These are phyloP conservation scores for Picea sitchensis DNA, from an alignment of 75 land plant genomes.

Conservation along the genomic window DNA sequence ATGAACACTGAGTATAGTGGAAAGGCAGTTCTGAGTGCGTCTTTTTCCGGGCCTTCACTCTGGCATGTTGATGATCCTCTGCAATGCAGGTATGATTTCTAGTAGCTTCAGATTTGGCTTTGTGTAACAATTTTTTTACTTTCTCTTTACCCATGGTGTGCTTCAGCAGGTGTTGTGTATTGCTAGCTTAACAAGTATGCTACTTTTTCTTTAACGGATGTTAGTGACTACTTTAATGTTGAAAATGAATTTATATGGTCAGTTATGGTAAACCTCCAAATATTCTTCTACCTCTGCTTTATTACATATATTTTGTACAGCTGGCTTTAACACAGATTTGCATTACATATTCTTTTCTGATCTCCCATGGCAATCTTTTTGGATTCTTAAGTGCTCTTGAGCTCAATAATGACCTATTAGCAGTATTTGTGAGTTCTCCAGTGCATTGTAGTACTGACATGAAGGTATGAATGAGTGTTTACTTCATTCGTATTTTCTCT, in stretches of 20 bases:
- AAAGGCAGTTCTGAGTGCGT: conserved; percentile 57
- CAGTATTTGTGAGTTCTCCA: no score
- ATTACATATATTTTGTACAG: background rate
- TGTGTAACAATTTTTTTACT: background rate
- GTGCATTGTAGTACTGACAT: no score
- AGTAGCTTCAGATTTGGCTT: background rate
- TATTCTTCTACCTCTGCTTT: background rate
- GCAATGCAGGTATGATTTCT: conserved; percentile 26
- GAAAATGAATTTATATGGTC: background rate
- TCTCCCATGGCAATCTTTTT: no score
- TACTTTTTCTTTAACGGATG: background rate
- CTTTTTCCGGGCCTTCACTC: conserved; percentile 53
- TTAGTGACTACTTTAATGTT: background rate
- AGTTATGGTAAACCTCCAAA: background rate
- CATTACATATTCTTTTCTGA: background rate
- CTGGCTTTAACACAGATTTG: background rate
- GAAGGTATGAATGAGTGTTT: no score
- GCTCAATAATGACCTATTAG: no score
- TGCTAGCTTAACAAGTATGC: background rate
- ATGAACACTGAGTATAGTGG: conserved; percentile 10
- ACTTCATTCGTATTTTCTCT: no score
- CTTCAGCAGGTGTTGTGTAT: background rate
- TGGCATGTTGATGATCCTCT: conserved; percentile 41
- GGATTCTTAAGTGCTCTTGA: no score
- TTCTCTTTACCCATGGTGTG: background rate